Evolutionary conservation across 352 stramenopile genomes (phyloP).

Genomic region (Pseudoperonospora humuli): DNA sequence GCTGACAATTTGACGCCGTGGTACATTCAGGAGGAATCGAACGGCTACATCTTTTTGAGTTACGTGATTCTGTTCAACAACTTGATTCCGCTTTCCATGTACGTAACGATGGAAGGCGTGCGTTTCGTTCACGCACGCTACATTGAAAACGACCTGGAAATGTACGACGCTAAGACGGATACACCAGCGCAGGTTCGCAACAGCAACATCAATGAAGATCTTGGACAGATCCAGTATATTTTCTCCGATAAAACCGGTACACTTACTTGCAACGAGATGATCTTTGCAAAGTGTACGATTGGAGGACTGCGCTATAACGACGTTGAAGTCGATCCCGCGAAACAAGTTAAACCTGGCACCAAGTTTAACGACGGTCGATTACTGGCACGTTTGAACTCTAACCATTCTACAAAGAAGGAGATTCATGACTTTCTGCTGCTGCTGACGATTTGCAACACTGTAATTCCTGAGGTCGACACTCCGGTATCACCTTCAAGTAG

Average conservation of each 20-base stretch:
- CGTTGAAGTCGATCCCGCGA: conserved; percentile 48
- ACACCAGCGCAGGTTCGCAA: conserved; percentile 77
- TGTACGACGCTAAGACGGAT: conserved; percentile 68
- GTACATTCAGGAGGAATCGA: conserved; percentile 60
- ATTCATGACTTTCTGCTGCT: conserved; percentile 82
- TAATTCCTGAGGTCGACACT: conserved; percentile 60
- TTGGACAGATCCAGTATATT: conserved; percentile 87
- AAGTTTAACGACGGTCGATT: conserved; percentile 75
- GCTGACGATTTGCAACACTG: conserved; percentile 83
- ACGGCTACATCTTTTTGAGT: conserved; percentile 86
- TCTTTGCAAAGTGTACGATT: conserved; percentile 90
- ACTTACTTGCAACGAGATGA: conserved; percentile 84
- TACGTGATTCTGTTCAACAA: conserved; percentile 89
- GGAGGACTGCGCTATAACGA: conserved; percentile 88
- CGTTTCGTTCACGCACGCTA: conserved; percentile 80
- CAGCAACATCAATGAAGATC: conserved; percentile 86
- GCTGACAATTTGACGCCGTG: conserved; percentile 43
- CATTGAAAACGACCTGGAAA: conserved; percentile 81
- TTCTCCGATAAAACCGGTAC: conserved; percentile 88
- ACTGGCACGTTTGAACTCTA: conserved; percentile 60
- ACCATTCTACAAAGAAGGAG: conserved; percentile 77
- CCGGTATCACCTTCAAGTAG: conserved; percentile 19
- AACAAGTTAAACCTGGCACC: conserved; percentile 44
- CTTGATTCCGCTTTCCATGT: conserved; percentile 83
- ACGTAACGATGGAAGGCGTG: conserved; percentile 87